phyloP scores from a whole-genome alignment of 495 filamentous ascomycete species.

The Penicillium diatomitis region DNA sequence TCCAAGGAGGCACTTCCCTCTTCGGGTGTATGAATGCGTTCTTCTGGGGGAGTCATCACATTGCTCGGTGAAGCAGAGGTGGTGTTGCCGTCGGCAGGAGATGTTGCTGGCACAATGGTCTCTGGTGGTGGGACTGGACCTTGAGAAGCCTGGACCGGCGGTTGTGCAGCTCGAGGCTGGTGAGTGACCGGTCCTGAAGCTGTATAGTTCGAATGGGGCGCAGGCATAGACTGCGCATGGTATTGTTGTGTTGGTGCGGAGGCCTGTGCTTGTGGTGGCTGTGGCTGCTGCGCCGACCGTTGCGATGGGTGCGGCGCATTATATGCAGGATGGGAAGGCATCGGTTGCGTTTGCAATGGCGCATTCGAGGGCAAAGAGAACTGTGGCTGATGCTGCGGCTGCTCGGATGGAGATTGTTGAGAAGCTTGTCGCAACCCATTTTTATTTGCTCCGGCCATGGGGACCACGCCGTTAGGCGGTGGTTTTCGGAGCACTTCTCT shows the following conservation, averaged over 20 bases:
- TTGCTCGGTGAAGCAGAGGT: slow-evolving; percentile 1
- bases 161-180: neutral
- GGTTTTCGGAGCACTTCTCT: slow-evolving; percentile 4
- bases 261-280: neutral
- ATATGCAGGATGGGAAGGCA: neutral
- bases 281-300: no score
- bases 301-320: neutral
- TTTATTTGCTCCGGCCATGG: neutral
- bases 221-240: neutral
- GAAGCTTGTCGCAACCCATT: slow-evolving; percentile 4
- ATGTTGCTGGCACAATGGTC: neutral
- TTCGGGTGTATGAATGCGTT: slow-evolving; percentile 34
- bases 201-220: neutral
- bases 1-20: slow-evolving; percentile 16
- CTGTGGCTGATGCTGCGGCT: neutral
- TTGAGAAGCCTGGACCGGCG: neutral
- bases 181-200: neutral
- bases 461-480: neutral
- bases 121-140: neutral
- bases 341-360: neutral
- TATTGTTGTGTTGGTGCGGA: neutral
- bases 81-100: neutral
- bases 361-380: slow-evolving; percentile 2
- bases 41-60: slow-evolving; percentile 20
- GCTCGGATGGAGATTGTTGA: neutral